These are phyloP conservation scores for Kluyveromyces marxianus DNA, from an alignment of 1,139 yeast genomes.

Conservation along the genomic window DNA sequence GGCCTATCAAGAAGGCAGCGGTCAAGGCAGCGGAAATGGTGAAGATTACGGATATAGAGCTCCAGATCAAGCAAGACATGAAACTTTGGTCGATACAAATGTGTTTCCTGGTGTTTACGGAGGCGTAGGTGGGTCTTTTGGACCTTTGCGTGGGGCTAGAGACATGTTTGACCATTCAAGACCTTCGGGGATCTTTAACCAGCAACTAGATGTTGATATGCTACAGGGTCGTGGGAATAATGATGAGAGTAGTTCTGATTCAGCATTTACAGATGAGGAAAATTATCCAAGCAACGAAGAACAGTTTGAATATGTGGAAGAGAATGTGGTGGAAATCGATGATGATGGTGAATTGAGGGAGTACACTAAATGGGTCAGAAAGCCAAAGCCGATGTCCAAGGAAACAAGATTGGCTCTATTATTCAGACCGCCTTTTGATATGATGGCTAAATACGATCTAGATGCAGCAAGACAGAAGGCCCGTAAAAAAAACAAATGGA, in stretches of 20 bases:
- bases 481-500: slow-evolving; percentile 62
- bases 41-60: slow-evolving; percentile 57
- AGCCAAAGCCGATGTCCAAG: slow-evolving; percentile 21
- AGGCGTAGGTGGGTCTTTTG: slow-evolving; percentile 32
- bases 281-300: slow-evolving; percentile 23
- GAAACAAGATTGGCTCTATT: slow-evolving; percentile 58
- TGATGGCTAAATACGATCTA: slow-evolving; percentile 58
- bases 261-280: slow-evolving; percentile 15
- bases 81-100: slow-evolving; percentile 52
- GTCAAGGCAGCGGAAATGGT: slow-evolving; percentile 3
- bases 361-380: slow-evolving; percentile 22
- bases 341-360: slow-evolving; percentile 30
- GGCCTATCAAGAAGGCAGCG: slow-evolving; percentile 37
- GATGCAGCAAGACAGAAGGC: slow-evolving; percentile 70
- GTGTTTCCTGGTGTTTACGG: slow-evolving; percentile 33
- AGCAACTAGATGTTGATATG: slow-evolving; percentile 29
- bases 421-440: slow-evolving; percentile 90
- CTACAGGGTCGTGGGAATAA: slow-evolving; percentile 12
- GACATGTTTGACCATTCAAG: slow-evolving; percentile 36
- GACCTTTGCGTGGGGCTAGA: slow-evolving; percentile 22
- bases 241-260: slow-evolving; percentile 17
- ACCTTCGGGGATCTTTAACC: slow-evolving; percentile 46
- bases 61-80: slow-evolving; percentile 74
- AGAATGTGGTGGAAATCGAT: slow-evolving; percentile 28
- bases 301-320: slow-evolving; percentile 28